Percentiles rank a stretch among this genome's conserved stretches.
Conservation (phyloP, 176 grass and related monocot species). For the Elaeis guineensis region DNA sequence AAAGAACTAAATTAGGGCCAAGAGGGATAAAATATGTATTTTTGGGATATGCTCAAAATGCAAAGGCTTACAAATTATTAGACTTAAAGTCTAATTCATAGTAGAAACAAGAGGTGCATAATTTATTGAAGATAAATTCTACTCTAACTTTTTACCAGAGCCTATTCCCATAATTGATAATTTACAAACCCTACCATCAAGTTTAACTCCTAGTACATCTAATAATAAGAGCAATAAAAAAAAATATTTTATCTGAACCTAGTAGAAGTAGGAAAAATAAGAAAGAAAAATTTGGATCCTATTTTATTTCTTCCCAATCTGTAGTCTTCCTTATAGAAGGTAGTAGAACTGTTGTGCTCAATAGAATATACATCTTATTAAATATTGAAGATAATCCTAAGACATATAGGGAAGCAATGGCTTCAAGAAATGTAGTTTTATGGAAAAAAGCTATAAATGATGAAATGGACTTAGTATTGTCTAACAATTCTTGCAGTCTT, state of each 20-base stretch:
- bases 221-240: background rate
- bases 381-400: background rate
- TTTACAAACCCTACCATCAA: background rate
- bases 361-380: background rate
- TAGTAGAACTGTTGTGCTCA: background rate
- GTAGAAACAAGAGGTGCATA: too few relatives aligned
- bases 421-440: background rate
- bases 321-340: background rate
- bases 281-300: background rate
- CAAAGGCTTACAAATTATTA: too few relatives aligned
- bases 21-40: background rate
- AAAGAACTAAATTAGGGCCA: background rate
- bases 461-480: background rate
- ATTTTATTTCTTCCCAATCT: background rate
- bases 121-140: background rate
- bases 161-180: background rate
- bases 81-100: too few relatives aligned
- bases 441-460: background rate
- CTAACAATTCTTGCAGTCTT: background rate
- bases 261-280: background rate
- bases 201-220: too few relatives aligned
- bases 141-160: too few relatives aligned
- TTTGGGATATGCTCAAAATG: background rate
- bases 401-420: background rate
- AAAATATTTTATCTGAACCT: background rate